A percentile compares a stretch with the other conserved stretches of the same genome.
These are phyloP conservation scores for Hibiscus tridactylites DNA, from an alignment of 345 rosid species.

Conservation along the genomic window DNA sequence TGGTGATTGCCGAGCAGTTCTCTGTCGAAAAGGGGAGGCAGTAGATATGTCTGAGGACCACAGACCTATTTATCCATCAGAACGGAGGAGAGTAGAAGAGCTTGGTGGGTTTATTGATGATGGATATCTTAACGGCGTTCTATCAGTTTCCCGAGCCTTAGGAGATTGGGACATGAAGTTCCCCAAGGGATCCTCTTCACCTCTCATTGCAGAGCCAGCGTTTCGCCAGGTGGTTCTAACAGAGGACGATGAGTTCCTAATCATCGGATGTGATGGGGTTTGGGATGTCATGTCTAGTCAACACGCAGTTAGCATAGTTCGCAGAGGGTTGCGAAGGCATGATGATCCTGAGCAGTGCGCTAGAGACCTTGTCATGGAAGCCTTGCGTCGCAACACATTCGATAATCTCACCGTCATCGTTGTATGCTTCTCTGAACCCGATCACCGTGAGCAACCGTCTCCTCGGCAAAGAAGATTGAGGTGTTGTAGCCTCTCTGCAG, in stretches of 20 bases:
- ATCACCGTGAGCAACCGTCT: constrained; percentile 28
- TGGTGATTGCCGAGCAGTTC: constrained; percentile 82
- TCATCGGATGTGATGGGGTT: constrained; percentile 82
- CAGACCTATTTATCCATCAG: constrained; percentile 51
- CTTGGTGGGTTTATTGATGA: constrained; percentile 56
- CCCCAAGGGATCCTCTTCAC: constrained; percentile 53
- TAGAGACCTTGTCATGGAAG: constrained; percentile 70
- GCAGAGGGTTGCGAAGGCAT: constrained; percentile 47
- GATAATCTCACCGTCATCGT: constrained; percentile 79
- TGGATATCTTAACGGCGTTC: constrained; percentile 64
- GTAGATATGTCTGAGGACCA: constrained; percentile 83
- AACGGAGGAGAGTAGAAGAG: constrained; percentile 54
- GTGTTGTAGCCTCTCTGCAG: constrained; percentile 59
- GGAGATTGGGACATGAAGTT: constrained; percentile 92
- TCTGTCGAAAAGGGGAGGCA: constrained; percentile 67
- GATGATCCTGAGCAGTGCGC: constrained; percentile 68
- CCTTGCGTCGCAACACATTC: constrained; percentile 41
- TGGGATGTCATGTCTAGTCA: constrained; percentile 94
- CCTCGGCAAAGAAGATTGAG: constrained; percentile 32
- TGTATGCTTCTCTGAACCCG: constrained; percentile 52
- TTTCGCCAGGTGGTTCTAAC: constrained; percentile 43
- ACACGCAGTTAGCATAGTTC: constrained; percentile 60
- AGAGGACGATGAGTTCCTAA: constrained; percentile 86
- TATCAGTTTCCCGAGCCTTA: constrained; percentile 74
- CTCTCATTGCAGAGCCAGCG: constrained; percentile 77